Conservation (phyloP, 1,139 yeast genomes). For the Insectozyma bohioensis region DNA sequence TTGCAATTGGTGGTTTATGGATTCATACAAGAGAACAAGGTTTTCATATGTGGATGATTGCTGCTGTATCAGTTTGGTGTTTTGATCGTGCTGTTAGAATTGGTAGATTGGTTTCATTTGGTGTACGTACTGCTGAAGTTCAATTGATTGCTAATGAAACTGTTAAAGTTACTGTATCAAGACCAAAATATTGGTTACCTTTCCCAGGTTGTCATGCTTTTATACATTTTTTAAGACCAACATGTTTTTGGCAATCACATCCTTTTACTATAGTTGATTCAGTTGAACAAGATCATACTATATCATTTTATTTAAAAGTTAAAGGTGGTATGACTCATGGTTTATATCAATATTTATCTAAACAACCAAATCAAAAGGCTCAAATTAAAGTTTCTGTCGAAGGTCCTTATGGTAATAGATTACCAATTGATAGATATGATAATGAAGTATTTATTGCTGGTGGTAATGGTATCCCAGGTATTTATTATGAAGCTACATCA, state of each 20-base stretch:
- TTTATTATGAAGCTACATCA: conserved; percentile 32
- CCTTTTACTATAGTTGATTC: conserved; percentile 52
- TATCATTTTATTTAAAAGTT: conserved; percentile 39
- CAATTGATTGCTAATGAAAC: conserved; percentile 49
- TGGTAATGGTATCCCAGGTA: conserved; percentile 73
- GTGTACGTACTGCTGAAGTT: conserved; percentile 49
- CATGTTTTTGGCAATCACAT: conserved; percentile 57
- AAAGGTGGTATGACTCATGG: conserved; percentile 48
- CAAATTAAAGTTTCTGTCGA: conserved; percentile 34
- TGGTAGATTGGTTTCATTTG: conserved; percentile 48
- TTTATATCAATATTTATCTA: conserved; percentile 42
- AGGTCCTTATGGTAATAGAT: conserved; percentile 42
- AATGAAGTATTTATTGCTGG: conserved; percentile 58
- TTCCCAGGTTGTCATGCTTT: conserved; percentile 41
- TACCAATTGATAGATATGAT: conserved; percentile 48
- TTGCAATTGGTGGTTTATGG: conserved; percentile 61
- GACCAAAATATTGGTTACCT: conserved; percentile 41
- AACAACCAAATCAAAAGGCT: conserved; percentile 45
- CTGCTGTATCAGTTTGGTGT: conserved; percentile 63
- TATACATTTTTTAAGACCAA: conserved; percentile 38
- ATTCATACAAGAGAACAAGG: conserved; percentile 50
- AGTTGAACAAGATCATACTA: conserved; percentile 27
- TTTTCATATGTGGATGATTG: conserved; percentile 46
- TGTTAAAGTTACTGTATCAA: conserved; percentile 33
- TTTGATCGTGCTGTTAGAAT: conserved; percentile 58